Base-by-base conservation (phyloP, 768 basidiomycete genomes). In the Hypholoma fasciculare region DNA sequence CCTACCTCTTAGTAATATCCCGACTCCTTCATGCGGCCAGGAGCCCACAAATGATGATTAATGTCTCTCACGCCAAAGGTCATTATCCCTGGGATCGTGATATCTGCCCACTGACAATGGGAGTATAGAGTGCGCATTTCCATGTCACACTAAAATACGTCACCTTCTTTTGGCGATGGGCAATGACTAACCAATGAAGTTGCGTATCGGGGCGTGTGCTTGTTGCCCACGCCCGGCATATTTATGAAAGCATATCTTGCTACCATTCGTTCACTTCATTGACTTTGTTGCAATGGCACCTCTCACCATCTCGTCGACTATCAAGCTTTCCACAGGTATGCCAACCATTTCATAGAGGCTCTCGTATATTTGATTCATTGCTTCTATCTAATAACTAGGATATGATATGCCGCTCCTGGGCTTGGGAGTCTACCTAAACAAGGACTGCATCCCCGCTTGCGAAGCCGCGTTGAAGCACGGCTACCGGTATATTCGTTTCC, bases 361-460 rank as follows among this genome's bases (percentile, higher is more conserved):
- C 20, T 13, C 4, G 7, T 16, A 38, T 4, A 14, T 26, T 26
- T 4, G 14, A 12, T 19, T 7, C 8, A n/a, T 16, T 3, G 12
- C 30, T 26, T 16, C 16, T 49, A 27, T 49, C 30, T 6, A n/a
- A 3, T 6, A n/a, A 3, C 11, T 26, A 60, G 62, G 62, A 44
- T 52, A 46, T 38, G 43, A 58, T 9, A 63, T 63, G 38, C 60
- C 59, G 7, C 49, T 51, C 7, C 53, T 63, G 4, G 62, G 62
- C 3, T 49, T 63, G 26, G 62, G 62, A 1, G 62, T 63, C n/a
- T 61, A 58, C 42, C 17, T 52, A 26, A 59, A 52, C 39, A 34
- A 53, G 23, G 54, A 46, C 17, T 39, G 47, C 6, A 53, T 50
- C n/a, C 56, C 57, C 9, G 49, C 59, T 9, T 52, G 57, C 9